Base-by-base conservation (phyloP, 2,329 filamentous ascomycete genomes). In the Hypoxylon rubiginosum region DNA sequence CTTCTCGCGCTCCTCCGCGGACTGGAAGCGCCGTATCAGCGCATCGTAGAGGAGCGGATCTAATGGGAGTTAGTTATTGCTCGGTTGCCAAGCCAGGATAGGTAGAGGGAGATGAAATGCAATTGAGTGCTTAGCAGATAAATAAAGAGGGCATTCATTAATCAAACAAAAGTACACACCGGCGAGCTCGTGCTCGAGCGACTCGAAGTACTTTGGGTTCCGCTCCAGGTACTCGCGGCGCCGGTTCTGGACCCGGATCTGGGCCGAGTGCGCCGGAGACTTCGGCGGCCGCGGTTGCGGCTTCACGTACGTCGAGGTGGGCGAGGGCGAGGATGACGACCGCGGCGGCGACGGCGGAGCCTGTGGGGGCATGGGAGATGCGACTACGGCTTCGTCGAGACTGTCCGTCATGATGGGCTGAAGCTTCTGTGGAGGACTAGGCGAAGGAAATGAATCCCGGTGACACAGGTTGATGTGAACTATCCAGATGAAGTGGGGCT, bases 41-140 rank as follows among this genome's bases (percentile, higher is more conserved):
- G 88, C 86, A 77, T 97, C 92, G 82, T 97, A 97, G 32, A 97
- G 86, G 8, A 95, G 82, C 0, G 93, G 93, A 79, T 96, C 92
- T 86, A 62, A 10, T 0, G 21, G 19, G 28, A 17, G 55, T 66
- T 28, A 68, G 55, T 36, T 1, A 28, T 36, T 34, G n/a, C n/a
- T 34, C 32, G 11, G 9, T 34, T 13, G 32, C 32, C 32, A 10
- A 13, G 9, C 10, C 7, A 28, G 11, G 32, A 2, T 6, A 10
- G 32, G 32, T 4, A 13, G 3, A 2, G 1, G 3, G 19, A 17
- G 1, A 10, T 2, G 17, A 43, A 28, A 15, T 30, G 39, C 11
- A 24, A 24, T 46, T 19, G 43, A 48, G 9, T 48, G 11, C 11
- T 10, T 48, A 48, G 19, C 13, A 43, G 19, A 49, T 15, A 43